Conservation (phyloP, 345 rosid genomes). For the Lumnitzera racemosa region DNA sequence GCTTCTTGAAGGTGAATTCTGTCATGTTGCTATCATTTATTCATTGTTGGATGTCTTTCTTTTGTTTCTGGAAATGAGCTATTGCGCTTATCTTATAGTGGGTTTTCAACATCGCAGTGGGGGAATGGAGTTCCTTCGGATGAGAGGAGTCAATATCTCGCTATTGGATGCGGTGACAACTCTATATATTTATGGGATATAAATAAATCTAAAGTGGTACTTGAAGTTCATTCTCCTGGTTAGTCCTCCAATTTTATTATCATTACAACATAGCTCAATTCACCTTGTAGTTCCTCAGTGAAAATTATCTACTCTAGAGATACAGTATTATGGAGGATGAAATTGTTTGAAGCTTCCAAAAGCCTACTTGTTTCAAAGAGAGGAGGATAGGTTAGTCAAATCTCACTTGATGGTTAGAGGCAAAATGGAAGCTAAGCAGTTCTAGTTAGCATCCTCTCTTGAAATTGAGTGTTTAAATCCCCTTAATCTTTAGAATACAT, state of each 20-base stretch:
- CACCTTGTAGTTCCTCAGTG: no score
- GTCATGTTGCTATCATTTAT: not conserved
- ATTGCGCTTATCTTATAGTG: not conserved
- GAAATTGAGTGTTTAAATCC: no score
- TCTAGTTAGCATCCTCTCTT: no score
- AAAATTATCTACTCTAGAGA: no score
- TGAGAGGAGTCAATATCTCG: conserved; percentile 39
- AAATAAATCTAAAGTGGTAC: conserved; percentile 29
- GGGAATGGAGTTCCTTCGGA: conserved; percentile 17
- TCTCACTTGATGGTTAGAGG: no score
- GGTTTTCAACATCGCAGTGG: conserved; percentile 18
- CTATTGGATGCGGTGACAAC: conserved; percentile 81
- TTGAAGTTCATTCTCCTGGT: conserved; percentile 79
- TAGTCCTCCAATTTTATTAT: not conserved
- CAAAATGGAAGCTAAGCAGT: no score
- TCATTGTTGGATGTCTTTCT: not conserved
- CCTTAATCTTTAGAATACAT: no score
- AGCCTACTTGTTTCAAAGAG: no score
- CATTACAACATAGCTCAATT: no score
- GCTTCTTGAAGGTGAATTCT: conserved; percentile 52
- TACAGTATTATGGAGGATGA: no score
- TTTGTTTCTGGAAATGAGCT: not conserved
- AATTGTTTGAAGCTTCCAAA: no score
- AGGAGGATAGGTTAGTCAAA: no score
- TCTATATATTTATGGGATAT: conserved; percentile 63